Evolutionary conservation across 1,284 basidiomycete genomes (phyloP).

Genomic region (Cutaneotrichosporon cyanovorans): DNA sequence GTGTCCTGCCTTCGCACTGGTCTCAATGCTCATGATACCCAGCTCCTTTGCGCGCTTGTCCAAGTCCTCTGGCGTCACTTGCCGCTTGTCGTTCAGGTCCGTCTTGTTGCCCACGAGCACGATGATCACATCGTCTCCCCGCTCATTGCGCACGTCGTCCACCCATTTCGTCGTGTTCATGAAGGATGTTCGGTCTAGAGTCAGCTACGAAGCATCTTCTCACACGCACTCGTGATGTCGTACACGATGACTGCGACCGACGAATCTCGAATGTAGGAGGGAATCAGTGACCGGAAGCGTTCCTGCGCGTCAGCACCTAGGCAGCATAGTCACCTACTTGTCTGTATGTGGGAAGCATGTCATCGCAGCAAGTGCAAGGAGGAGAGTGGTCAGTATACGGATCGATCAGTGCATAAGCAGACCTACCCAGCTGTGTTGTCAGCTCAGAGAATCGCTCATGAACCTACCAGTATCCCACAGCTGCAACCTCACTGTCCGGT

Average conservation of each 20-base stretch:
- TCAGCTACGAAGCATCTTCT: neutral
- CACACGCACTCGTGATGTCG: conserved; percentile 89
- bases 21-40: conserved; percentile 98
- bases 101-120: conserved; percentile 99
- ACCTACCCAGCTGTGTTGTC: conserved; percentile 32
- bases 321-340: conserved; percentile 19
- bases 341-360: conserved; percentile 14
- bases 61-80: conserved; percentile 98
- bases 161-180: conserved; percentile 98
- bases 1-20: conserved; percentile 97
- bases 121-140: conserved; percentile 97
- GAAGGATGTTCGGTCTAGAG: conserved; percentile 88
- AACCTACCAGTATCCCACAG: conserved; percentile 91
- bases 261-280: conserved; percentile 97
- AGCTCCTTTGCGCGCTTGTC: conserved; percentile 87
- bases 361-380: too few species aligned
- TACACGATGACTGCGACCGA: conserved; percentile 97
- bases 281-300: conserved; percentile 94
- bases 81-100: conserved; percentile 58
- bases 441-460: conserved; percentile 2
- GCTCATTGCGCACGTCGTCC: conserved; percentile 95
- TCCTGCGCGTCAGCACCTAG: conserved; percentile 54
- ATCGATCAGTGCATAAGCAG: neutral
- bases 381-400: conserved; percentile 4
- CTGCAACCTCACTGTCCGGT: conserved; percentile 93